These are phyloP conservation scores for Diutina scorzettiae DNA, from an alignment of 1,139 yeast species.

Conservation along the genomic window DNA sequence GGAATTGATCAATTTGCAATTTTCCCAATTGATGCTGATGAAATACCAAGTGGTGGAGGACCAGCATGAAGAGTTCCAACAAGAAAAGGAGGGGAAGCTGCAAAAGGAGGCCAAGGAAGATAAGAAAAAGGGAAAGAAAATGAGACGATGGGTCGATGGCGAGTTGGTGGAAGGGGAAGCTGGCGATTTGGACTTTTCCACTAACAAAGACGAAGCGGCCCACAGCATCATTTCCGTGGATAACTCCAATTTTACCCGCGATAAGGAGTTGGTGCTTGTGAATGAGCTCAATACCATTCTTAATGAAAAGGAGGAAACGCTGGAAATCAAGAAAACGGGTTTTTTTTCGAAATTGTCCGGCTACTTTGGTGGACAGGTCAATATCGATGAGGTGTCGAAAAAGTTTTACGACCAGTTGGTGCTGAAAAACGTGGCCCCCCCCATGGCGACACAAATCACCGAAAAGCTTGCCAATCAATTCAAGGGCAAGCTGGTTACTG, in stretches of 20 bases:
- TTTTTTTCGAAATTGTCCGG: constrained; percentile 27
- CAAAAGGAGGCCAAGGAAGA: background rate
- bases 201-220: constrained; percentile 14
- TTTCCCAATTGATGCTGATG: constrained; percentile 19
- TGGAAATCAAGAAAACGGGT: constrained; percentile 14
- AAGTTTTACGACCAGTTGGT: constrained; percentile 32
- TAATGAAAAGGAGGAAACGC: constrained; percentile 22
- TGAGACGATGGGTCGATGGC: constrained; percentile 37
- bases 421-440: constrained; percentile 32
- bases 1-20: constrained; percentile 28
- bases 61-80: background rate
- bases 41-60: background rate
- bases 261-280: constrained; percentile 31
- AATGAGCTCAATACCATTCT: constrained; percentile 32
- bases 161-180: constrained; percentile 16
- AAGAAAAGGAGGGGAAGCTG: background rate
- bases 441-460: constrained; percentile 26
- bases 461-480: constrained; percentile 21
- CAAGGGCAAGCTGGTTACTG: constrained; percentile 19
- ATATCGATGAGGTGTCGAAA: constrained; percentile 29
- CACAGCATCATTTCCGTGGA: constrained; percentile 17
- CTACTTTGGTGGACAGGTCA: constrained; percentile 27
- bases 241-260: constrained; percentile 22
- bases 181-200: background rate
- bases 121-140: constrained; percentile 17